These are phyloP conservation scores for Micractinium sp. DNA, from an alignment of 139 green algal genomes.

Conservation along the genomic window DNA sequence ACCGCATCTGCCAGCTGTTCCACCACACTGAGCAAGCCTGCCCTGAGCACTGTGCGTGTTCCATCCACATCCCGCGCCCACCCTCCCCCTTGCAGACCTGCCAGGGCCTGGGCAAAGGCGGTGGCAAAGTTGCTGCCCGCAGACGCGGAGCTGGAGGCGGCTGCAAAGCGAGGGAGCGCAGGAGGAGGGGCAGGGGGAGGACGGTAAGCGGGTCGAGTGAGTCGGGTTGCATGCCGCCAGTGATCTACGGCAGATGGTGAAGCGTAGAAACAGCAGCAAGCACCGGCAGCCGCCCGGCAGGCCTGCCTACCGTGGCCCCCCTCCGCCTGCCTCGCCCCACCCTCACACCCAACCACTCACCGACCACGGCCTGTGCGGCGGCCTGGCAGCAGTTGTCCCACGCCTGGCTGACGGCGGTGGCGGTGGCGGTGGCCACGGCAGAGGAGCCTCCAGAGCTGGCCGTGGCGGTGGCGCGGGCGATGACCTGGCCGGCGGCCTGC, in stretches of 20 bases:
- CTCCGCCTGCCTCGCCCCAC: not conserved
- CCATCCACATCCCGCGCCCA: no score
- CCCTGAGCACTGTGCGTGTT: no score
- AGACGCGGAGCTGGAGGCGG: not conserved
- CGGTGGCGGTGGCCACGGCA: not conserved
- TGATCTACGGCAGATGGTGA: not conserved
- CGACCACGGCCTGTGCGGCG: not conserved
- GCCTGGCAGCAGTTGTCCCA: slow-evolving; percentile 2
- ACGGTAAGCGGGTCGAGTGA: not conserved
- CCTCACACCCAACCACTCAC: not conserved
- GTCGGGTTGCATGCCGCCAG: not conserved
- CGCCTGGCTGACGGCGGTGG: not conserved
- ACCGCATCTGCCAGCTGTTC: no score
- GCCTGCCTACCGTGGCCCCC: not conserved
- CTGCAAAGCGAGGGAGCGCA: not conserved
- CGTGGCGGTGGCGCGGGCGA: not conserved
- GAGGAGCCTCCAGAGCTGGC: not conserved
- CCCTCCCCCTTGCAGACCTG: not conserved
- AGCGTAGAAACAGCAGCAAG: no score
- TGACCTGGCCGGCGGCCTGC: not conserved
- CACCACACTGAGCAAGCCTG: no score
- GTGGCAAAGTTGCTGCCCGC: not conserved
- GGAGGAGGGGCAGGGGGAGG: no score
- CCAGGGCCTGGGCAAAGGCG: not conserved
- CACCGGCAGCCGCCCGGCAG: not conserved